phyloP scores from a whole-genome alignment of 768 basidiomycete species.

The Bullera alba region DNA sequence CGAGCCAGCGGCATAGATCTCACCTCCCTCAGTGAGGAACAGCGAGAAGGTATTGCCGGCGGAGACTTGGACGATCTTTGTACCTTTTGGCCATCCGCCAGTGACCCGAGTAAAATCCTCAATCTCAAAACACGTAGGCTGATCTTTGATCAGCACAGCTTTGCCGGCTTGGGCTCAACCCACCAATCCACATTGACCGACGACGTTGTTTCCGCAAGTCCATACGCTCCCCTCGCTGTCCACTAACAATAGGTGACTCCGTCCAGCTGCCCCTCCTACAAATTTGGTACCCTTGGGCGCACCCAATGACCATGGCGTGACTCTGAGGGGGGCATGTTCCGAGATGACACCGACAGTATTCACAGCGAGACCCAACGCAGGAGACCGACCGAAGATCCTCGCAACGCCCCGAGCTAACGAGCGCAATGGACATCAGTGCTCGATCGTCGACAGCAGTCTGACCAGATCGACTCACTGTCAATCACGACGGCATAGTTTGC shows the following conservation, averaged over 20 bases:
- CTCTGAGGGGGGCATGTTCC: slow-evolving; percentile 63
- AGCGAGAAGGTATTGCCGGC: slow-evolving; percentile 80
- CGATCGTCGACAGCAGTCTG: not conserved
- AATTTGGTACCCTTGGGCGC: slow-evolving; percentile 52
- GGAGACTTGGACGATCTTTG: slow-evolving; percentile 47
- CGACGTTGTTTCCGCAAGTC: slow-evolving; percentile 71
- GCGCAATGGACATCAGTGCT: not conserved
- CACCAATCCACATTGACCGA: slow-evolving; percentile 62
- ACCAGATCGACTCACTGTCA: slow-evolving; percentile 28
- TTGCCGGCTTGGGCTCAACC: slow-evolving; percentile 18
- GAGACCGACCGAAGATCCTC: slow-evolving; percentile 85
- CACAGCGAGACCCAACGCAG: slow-evolving; percentile 56
- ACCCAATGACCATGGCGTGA: slow-evolving; percentile 60
- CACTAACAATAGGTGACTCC: slow-evolving; percentile 74
- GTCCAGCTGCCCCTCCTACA: slow-evolving; percentile 74
- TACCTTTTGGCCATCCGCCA: slow-evolving; percentile 35
- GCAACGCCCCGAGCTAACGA: slow-evolving; percentile 57
- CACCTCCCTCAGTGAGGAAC: slow-evolving; percentile 70
- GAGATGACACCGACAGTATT: slow-evolving; percentile 56
- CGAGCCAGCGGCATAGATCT: slow-evolving; percentile 83
- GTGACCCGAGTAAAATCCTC: slow-evolving; percentile 25
- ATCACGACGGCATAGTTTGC: slow-evolving; percentile 40
- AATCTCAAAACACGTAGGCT: slow-evolving; percentile 14
- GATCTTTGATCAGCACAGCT: slow-evolving; percentile 1
- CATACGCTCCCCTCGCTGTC: slow-evolving; percentile 74